A percentile compares a stretch with the other conserved stretches of the same genome.
These are phyloP conservation scores for Fagopyrum homotropicum DNA, from an alignment of 148 eudicot species.

Conservation along the genomic window DNA sequence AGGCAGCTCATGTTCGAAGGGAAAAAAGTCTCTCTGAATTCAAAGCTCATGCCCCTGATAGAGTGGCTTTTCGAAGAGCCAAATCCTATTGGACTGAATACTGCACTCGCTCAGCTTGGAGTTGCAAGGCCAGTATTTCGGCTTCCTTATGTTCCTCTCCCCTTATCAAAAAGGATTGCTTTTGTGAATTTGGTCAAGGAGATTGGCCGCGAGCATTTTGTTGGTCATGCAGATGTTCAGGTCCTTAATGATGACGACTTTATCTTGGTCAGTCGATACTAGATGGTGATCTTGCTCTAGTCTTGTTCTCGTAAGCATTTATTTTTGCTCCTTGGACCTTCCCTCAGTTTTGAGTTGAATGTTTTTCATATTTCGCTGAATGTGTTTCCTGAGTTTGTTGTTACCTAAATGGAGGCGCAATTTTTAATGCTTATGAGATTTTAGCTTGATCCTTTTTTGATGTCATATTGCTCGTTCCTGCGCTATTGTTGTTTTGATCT, in stretches of 20 bases:
- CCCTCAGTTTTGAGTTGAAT: too few relatives aligned
- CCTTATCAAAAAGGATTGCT: conserved; percentile 56
- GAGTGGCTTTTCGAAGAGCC: conserved; percentile 82
- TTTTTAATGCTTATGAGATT: too few relatives aligned
- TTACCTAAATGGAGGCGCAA: too few relatives aligned
- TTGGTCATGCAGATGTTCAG: conserved; percentile 58
- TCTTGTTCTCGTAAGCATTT: too few relatives aligned
- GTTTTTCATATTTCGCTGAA: too few relatives aligned
- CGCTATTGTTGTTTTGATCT: too few relatives aligned
- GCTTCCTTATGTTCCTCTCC: conserved; percentile 72
- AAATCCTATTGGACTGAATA: conserved; percentile 79
- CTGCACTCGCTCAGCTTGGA: conserved; percentile 83
- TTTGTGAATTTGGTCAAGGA: conserved; percentile 70
- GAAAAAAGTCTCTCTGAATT: conserved; percentile 45
- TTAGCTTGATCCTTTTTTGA: too few relatives aligned
- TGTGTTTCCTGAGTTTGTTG: too few relatives aligned
- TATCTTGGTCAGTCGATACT: conserved; percentile 61
- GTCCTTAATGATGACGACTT: conserved; percentile 72
- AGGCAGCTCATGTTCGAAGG: conserved; percentile 66
- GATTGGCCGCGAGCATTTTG: conserved; percentile 69
- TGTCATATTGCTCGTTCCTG: too few relatives aligned
- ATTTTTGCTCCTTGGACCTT: too few relatives aligned
- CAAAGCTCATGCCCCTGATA: conserved; percentile 52
- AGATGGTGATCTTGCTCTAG: neutral
- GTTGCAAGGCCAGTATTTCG: conserved; percentile 76